These are phyloP conservation scores for Hyphopichia burtonii DNA, from an alignment of 1,139 yeast genomes.

Conservation along the genomic window DNA sequence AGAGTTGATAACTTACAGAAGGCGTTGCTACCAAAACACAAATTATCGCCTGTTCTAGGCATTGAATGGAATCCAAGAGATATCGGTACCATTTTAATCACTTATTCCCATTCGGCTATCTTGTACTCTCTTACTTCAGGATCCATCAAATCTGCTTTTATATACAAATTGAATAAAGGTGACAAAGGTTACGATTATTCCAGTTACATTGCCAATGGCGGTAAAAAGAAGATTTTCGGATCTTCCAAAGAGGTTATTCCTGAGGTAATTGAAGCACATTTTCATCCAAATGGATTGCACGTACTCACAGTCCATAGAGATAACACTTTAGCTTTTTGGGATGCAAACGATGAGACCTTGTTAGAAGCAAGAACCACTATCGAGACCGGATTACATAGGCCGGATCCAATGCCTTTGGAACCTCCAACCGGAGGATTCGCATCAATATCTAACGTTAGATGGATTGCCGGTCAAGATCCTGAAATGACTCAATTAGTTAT, in stretches of 20 bases:
- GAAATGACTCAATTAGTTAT: constrained; percentile 74
- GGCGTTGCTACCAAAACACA: constrained; percentile 46
- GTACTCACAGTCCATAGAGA: constrained; percentile 76
- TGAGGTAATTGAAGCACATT: constrained; percentile 59
- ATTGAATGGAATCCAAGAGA: constrained; percentile 89
- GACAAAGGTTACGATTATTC: constrained; percentile 35
- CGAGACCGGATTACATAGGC: constrained; percentile 59
- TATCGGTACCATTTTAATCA: constrained; percentile 70
- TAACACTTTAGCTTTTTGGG: constrained; percentile 91
- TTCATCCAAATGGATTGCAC: constrained; percentile 94
- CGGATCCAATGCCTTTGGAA: constrained; percentile 32
- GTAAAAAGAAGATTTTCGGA: constrained; percentile 44
- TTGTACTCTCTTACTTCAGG: constrained; percentile 66
- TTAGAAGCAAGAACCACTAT: constrained; percentile 72
- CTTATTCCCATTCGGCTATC: constrained; percentile 70
- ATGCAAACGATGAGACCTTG: constrained; percentile 69
- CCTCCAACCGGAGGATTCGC: constrained; percentile 18
- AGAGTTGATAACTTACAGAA: constrained; percentile 75
- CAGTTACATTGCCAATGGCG: constrained; percentile 34
- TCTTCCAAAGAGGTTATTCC: constrained; percentile 47
- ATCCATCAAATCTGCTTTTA: constrained; percentile 53
- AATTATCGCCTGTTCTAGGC: constrained; percentile 59
- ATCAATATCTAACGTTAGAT: constrained; percentile 47
- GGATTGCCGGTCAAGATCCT: constrained; percentile 82
- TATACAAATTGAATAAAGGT: constrained; percentile 49